These are phyloP conservation scores for Plasmopara muralis DNA, from an alignment of 352 stramenopile species.

Conservation along the genomic window DNA sequence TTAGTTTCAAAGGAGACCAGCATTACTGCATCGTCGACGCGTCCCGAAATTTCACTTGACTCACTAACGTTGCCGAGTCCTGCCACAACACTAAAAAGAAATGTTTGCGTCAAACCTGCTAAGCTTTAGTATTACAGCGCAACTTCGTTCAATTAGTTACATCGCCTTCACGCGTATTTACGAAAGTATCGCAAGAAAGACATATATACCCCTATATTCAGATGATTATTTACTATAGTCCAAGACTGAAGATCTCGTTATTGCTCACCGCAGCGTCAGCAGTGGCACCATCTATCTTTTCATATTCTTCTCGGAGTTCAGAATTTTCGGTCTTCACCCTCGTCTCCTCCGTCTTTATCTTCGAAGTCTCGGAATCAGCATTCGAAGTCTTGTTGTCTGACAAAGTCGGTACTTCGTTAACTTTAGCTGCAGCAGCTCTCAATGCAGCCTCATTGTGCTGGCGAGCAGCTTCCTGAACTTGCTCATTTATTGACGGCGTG, in stretches of 20 bases:
- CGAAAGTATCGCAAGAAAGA: too few relatives aligned
- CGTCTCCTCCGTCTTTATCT: background rate
- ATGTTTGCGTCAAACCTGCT: too few relatives aligned
- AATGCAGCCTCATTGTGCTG: slow-evolving; percentile 38
- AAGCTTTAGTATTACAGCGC: too few relatives aligned
- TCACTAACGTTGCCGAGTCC: too few relatives aligned
- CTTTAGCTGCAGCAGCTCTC: slow-evolving; percentile 19
- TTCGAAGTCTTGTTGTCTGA: slow-evolving; percentile 5
- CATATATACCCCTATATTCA: too few relatives aligned
- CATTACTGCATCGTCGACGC: too few relatives aligned
- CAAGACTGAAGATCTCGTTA: slow-evolving; percentile 80
- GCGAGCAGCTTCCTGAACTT: slow-evolving; percentile 30
- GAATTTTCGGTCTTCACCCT: slow-evolving; percentile 1
- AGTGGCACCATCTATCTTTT: slow-evolving; percentile 4
- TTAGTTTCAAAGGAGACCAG: too few relatives aligned
- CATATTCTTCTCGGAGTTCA: background rate
- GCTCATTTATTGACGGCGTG: slow-evolving; percentile 36
- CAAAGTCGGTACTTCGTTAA: slow-evolving; percentile 15
- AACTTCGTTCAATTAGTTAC: too few relatives aligned
- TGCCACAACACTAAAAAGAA: too few relatives aligned
- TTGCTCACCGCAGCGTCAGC: slow-evolving; percentile 21
- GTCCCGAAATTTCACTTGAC: too few relatives aligned
- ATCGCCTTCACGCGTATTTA: too few relatives aligned
- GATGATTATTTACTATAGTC: slow-evolving; percentile 37
- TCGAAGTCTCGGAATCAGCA: slow-evolving; percentile 5